phyloP scores from a whole-genome alignment of 2,329 filamentous ascomycete species.

The Blumeria graminis region DNA sequence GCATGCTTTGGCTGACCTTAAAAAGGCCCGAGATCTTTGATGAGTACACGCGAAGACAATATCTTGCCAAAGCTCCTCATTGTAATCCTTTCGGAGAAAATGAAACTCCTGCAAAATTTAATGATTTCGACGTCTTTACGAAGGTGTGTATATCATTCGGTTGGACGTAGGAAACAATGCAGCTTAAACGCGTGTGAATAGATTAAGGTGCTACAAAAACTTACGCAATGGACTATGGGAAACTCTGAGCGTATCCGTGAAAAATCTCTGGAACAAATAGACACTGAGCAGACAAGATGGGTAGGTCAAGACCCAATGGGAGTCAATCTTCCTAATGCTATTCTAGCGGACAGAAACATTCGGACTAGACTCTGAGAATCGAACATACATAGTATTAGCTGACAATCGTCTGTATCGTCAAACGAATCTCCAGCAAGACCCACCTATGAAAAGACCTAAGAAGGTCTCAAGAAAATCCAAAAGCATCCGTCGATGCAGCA shows the following conservation, averaged over 20 bases:
- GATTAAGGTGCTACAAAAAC: conserved; percentile 61
- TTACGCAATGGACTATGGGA: conserved; percentile 72
- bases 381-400: conserved; percentile 73
- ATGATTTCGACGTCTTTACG: conserved; percentile 57
- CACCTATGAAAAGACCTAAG: conserved; percentile 33
- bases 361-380: conserved; percentile 73
- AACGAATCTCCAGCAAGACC: conserved; percentile 44
- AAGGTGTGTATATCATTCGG: conserved; percentile 32
- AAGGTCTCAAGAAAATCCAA: conserved; percentile 42
- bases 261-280: conserved; percentile 60
- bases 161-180: neutral
- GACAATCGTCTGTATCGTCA: conserved; percentile 82
- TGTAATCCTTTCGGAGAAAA: conserved; percentile 69
- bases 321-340: neutral
- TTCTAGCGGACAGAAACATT: conserved; percentile 49
- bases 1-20: conserved; percentile 7
- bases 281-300: conserved; percentile 63
- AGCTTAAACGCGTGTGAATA: conserved; percentile 13
- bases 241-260: conserved; percentile 73
- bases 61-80: conserved; percentile 51
- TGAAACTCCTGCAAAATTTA: conserved; percentile 48
- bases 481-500: conserved; percentile 37
- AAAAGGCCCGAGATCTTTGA: conserved; percentile 65
- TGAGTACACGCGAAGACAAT: conserved; percentile 79
- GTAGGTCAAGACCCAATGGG: conserved; percentile 22